Percentiles rank a stretch among this genome's conserved stretches.
These are phyloP conservation scores for Pterocarpus santalinus DNA, from an alignment of 306 rosid genomes.

Conservation along the genomic window DNA sequence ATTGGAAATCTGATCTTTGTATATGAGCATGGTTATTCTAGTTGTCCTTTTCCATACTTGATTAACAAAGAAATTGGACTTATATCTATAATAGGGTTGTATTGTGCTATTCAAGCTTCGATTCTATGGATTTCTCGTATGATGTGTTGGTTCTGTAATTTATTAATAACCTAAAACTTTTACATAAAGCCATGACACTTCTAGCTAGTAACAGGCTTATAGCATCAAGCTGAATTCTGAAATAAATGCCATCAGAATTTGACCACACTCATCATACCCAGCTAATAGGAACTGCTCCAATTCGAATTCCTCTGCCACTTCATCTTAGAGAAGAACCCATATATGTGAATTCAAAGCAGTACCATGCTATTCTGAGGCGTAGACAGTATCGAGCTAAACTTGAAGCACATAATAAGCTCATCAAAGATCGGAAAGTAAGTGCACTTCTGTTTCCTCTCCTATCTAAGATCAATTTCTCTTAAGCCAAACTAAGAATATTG, in stretches of 20 bases:
- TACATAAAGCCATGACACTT: slow-evolving; percentile 39
- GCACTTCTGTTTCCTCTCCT: slow-evolving; percentile 7
- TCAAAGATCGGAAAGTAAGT: slow-evolving; percentile 74
- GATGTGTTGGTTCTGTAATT: slow-evolving; percentile 26
- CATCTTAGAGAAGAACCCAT: slow-evolving; percentile 68
- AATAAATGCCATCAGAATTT: slow-evolving; percentile 28
- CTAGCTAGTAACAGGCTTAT: slow-evolving; percentile 31
- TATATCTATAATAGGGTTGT: neutral
- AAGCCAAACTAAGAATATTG: neutral
- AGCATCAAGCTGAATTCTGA: slow-evolving; percentile 42
- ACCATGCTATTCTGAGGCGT: slow-evolving; percentile 89
- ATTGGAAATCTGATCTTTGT: slow-evolving; percentile 4
- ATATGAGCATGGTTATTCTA: slow-evolving; percentile 20
- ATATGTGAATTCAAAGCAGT: slow-evolving; percentile 91
- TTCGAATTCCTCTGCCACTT: slow-evolving; percentile 65
- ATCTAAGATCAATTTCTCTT: neutral
- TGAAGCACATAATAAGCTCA: slow-evolving; percentile 71
- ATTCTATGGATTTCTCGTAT: slow-evolving; percentile 27
- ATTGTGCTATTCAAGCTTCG: neutral
- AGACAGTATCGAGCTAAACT: slow-evolving; percentile 87
- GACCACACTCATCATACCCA: slow-evolving; percentile 58
- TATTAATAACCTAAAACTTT: neutral
- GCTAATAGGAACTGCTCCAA: slow-evolving; percentile 57
- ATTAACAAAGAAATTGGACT: neutral
- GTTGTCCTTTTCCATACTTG: slow-evolving; percentile 26